Percentiles rank a stretch among this genome's conserved stretches.
These are phyloP conservation scores for Suillus subalutaceus DNA, from an alignment of 768 basidiomycete species.

Conservation along the genomic window DNA sequence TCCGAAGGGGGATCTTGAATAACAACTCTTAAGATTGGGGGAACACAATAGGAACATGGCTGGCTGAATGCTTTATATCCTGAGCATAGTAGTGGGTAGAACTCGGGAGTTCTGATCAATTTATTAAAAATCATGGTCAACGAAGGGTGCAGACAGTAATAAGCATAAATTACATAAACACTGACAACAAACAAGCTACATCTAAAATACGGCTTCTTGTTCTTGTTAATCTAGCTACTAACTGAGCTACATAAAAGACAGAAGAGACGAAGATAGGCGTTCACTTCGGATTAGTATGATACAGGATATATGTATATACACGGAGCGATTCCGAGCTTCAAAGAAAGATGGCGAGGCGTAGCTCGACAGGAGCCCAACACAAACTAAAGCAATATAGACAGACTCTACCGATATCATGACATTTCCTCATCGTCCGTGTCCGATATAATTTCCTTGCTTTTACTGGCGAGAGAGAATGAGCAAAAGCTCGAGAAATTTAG, in stretches of 20 bases:
- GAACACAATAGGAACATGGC: no score
- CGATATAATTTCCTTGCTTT: slow-evolving; percentile 17
- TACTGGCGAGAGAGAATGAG: slow-evolving; percentile 47
- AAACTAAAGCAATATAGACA: slow-evolving; percentile 19
- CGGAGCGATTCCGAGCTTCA: neutral
- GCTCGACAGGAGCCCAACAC: neutral
- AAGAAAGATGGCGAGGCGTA: neutral
- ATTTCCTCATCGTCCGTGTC: slow-evolving; percentile 62
- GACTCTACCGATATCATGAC: slow-evolving; percentile 43
- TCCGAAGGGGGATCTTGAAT: no score
- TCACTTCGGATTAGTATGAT: neutral
- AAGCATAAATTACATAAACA: neutral
- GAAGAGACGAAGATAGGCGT: neutral
- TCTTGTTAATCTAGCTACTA: neutral
- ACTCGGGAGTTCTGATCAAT: no score
- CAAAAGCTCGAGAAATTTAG: neutral
- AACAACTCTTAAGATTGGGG: no score
- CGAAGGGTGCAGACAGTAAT: neutral
- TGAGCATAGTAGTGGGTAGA: no score
- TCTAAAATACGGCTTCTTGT: neutral
- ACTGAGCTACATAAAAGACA: neutral
- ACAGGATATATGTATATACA: neutral
- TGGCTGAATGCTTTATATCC: no score
- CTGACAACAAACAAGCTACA: neutral
- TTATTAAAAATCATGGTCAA: no score